These are phyloP conservation scores for Cercospora sesami DNA, from an alignment of 2,329 filamentous ascomycete species.

Conservation along the genomic window DNA sequence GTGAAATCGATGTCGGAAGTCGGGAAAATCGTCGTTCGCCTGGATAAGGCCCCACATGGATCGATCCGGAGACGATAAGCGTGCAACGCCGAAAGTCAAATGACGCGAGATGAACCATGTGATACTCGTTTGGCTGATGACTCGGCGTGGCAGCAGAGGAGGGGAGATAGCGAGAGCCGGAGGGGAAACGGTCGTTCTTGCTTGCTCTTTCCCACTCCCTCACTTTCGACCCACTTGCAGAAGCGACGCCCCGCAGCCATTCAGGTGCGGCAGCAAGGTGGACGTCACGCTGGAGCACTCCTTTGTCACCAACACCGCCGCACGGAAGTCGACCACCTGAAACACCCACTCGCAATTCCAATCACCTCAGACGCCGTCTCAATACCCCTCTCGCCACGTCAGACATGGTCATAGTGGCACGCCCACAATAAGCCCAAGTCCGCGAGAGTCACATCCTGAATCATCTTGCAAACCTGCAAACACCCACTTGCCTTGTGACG, in stretches of 20 bases:
- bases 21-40: conserved; percentile 1
- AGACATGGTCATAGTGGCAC: conserved; percentile 4
- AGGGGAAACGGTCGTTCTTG: background rate
- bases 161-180: background rate
- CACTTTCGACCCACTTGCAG: background rate
- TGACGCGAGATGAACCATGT: conserved; percentile 9
- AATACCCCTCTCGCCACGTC: conserved; percentile 8
- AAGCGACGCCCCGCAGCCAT: conserved; percentile 1
- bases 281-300: conserved; percentile 10
- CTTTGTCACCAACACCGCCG: conserved; percentile 25
- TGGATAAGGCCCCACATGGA: conserved; percentile 4
- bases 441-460: background rate
- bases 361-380: conserved; percentile 12
- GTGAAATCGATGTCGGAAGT: background rate
- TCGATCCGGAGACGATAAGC: conserved; percentile 5
- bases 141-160: conserved; percentile 8
- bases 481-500: background rate
- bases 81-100: conserved; percentile 6
- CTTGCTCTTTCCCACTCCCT: background rate
- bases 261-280: background rate
- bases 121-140: conserved; percentile 11
- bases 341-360: conserved; percentile 17
- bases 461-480: background rate
- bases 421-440: conserved; percentile 1
- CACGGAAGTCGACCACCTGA: conserved; percentile 20